Evolutionary conservation across 23 red algal species (phyloP), one percentile per base, ranked within the genome.

Genomic region (Cyanidioschyzon merolae): DNA sequence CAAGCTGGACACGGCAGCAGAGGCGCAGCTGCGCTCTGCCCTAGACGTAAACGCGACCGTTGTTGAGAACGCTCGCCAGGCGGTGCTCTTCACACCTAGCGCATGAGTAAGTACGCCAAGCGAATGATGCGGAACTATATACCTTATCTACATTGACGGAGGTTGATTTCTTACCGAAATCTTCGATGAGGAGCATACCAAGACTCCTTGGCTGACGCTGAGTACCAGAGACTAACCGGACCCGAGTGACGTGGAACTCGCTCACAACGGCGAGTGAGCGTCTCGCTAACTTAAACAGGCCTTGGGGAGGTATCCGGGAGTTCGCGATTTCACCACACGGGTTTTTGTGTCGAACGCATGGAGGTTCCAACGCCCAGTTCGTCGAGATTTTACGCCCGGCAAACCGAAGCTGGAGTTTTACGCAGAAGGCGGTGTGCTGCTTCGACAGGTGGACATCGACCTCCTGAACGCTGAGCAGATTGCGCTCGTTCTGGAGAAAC

Each of bases 111-210:
- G 45, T 54, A 15, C 12, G 12, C 45, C 45, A 54, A 21, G 21
- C 7, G 45, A 54, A 21, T 54, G 45, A 54, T 54, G 45, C 7
- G 21, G 45, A 54, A 15, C 7, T 7, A 54, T 15, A 54, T 54
- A 54, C 45, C 45, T 54, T 54, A 54, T 54, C 45, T 54, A 54
- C 45, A 54, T 54, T 54, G 45, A 54, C 45, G 45, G 45, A 54
- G 45, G 21, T 54, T 7, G 12, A 21, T 15, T 21, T 54, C 12
- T 15, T 54, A 21, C 45, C 12, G 45, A 21, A 7, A 54, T 54
- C 45, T n/a, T 54, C 45, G 45, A 54, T 54, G 45, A 54, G 45
- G 45, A 54, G 21, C 21, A 54, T 21, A 54, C 45, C 21, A n/a
- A 54, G 45, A 54, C 45, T 54, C 7, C 45, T 54, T 54, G 45